phyloP scores from a whole-genome alignment of 2,329 filamentous ascomycete genomes.

The Aureobasidium sp. region DNA sequence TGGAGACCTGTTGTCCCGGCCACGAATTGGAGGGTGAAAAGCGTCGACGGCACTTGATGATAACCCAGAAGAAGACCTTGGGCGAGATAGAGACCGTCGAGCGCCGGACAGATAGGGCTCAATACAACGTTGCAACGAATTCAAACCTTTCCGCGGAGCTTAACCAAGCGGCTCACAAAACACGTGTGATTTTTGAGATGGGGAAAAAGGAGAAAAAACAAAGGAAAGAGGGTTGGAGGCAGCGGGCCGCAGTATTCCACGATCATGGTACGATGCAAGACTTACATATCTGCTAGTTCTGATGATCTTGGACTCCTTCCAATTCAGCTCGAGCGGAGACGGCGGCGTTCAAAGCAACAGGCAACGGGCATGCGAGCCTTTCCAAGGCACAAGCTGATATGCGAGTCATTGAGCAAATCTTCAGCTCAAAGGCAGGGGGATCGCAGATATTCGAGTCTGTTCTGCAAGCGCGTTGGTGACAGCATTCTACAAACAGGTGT shows the following conservation, averaged over 20 bases:
- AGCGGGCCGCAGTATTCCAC: constrained; percentile 2
- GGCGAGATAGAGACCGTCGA: constrained; percentile 4
- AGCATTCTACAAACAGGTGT: constrained; percentile 5
- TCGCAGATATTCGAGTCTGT: neutral
- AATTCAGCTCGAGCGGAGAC: neutral
- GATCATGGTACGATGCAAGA: neutral
- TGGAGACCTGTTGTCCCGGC: constrained; percentile 2
- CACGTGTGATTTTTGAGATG: neutral
- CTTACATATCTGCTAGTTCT: neutral
- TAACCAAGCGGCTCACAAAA: neutral
- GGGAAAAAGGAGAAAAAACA: constrained; percentile 2
- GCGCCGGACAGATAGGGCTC: neutral
- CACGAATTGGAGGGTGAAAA: neutral
- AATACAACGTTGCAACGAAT: neutral
- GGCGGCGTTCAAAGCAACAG: neutral
- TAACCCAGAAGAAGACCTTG: neutral
- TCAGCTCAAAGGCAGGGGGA: neutral
- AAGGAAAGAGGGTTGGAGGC: neutral
- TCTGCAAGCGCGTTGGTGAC: neutral
- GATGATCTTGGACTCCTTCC: neutral
- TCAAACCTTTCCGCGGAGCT: neutral
- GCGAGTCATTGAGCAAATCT: neutral
- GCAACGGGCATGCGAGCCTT: neutral
- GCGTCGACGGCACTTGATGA: neutral
- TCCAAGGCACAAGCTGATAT: neutral